These are phyloP conservation scores for Termitomyces eurrhizus DNA, from an alignment of 768 basidiomycete species.

Conservation along the genomic window DNA sequence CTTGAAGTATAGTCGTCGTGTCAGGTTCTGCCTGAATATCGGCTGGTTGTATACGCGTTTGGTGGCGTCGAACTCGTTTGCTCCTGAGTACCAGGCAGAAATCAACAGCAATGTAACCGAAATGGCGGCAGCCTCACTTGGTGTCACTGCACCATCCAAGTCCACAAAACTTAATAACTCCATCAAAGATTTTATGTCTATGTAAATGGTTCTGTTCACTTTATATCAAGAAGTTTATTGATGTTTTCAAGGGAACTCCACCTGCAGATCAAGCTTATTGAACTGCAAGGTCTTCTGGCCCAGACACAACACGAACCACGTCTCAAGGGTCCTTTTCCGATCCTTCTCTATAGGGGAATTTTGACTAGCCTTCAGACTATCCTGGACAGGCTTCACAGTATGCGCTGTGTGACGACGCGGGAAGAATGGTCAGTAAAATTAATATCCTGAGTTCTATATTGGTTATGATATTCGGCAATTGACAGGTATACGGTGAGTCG, in stretches of 20 bases:
- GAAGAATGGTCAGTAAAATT: constrained; percentile 75
- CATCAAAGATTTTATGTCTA: constrained; percentile 87
- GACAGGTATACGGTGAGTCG: constrained; percentile 67
- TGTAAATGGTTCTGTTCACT: constrained; percentile 45
- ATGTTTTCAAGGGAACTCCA: constrained; percentile 77
- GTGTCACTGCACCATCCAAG: constrained; percentile 30
- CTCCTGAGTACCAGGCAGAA: constrained; percentile 40
- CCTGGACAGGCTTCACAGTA: constrained; percentile 86
- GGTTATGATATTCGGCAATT: neutral
- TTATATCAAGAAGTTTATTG: neutral
- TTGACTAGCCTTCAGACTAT: constrained; percentile 82
- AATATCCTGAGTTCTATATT: constrained; percentile 9
- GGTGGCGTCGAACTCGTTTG: constrained; percentile 81
- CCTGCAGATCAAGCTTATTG: constrained; percentile 86
- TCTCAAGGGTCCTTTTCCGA: constrained; percentile 93
- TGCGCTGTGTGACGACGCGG: constrained; percentile 94
- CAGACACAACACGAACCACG: constrained; percentile 94
- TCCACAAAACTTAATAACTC: constrained; percentile 53
- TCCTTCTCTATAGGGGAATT: constrained; percentile 77
- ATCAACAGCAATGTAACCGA: constrained; percentile 21
- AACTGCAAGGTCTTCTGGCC: constrained; percentile 77
- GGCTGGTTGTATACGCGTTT: constrained; percentile 94
- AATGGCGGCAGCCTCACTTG: constrained; percentile 23
- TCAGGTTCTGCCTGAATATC: constrained; percentile 86
- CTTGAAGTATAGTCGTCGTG: neutral